phyloP scores from a whole-genome alignment of 176 grass and related monocot species.

The Musa schizocarpa region DNA sequence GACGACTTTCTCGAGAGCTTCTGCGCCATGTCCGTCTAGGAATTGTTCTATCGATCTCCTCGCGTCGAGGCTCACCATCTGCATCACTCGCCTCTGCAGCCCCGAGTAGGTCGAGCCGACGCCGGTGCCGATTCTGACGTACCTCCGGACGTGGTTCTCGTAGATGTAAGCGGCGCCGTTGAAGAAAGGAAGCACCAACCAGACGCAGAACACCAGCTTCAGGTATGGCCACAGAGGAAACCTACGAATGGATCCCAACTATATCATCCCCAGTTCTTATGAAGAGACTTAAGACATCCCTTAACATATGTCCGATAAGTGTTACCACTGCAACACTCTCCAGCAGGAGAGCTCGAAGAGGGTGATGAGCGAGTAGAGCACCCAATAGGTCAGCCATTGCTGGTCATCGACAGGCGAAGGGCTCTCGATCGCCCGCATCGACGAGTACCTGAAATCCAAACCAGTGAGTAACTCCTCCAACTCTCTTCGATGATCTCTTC shows the following conservation, averaged over 20 bases:
- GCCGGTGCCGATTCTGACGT: constrained; percentile 69
- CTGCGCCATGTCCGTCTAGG: constrained; percentile 55
- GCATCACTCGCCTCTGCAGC: constrained; percentile 54
- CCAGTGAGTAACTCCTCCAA: neutral
- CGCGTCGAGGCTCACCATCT: constrained; percentile 89
- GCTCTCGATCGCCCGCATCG: constrained; percentile 81
- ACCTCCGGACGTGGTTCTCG: constrained; percentile 64
- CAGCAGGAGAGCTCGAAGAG: constrained; percentile 87
- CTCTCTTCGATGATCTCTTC: neutral
- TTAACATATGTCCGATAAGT: too few species aligned
- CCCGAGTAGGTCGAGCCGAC: constrained; percentile 52
- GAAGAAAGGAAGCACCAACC: constrained; percentile 93
- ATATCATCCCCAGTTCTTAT: too few species aligned
- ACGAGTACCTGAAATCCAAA: constrained; percentile 47
- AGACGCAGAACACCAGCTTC: constrained; percentile 87
- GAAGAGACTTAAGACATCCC: constrained; percentile 7
- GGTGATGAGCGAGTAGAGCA: constrained; percentile 77
- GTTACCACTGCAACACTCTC: constrained; percentile 73
- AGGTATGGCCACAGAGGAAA: constrained; percentile 75
- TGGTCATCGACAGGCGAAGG: constrained; percentile 83
- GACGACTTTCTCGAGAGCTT: constrained; percentile 77
- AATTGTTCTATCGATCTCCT: constrained; percentile 75
- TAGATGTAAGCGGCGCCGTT: constrained; percentile 95
- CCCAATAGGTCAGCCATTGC: constrained; percentile 99
- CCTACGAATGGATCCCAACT: constrained; percentile 22